These are phyloP conservation scores for Kwoniella newhampshirensis DNA, from an alignment of 768 basidiomycete species.

Conservation along the genomic window DNA sequence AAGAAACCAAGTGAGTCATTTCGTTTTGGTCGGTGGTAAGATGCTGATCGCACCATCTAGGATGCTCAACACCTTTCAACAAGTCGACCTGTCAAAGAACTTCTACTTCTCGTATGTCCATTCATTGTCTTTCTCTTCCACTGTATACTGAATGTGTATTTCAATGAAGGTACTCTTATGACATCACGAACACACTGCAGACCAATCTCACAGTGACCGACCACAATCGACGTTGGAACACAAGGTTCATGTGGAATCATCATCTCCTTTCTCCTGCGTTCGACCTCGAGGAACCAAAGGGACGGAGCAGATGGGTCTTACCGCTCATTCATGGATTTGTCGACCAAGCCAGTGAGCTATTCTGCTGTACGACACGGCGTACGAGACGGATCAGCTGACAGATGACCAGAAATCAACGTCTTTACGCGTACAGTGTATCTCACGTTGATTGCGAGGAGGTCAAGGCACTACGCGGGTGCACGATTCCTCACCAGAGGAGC, in stretches of 20 bases:
- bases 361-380: background rate
- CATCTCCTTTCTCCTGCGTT: conserved; percentile 77
- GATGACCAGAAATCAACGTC: conserved; percentile 73
- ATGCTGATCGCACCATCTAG: conserved; percentile 46
- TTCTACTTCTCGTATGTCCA: conserved; percentile 85
- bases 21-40: background rate
- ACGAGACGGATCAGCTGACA: background rate
- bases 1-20: conserved; percentile 65
- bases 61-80: conserved; percentile 85
- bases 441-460: conserved; percentile 90
- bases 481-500: conserved; percentile 91
- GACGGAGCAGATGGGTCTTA: conserved; percentile 72
- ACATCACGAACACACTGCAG: conserved; percentile 93
- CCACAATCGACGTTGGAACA: conserved; percentile 63
- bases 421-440: conserved; percentile 87
- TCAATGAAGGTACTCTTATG: conserved; percentile 86
- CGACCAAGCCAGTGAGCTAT: conserved; percentile 87
- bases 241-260: conserved; percentile 93
- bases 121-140: background rate
- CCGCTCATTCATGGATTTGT: conserved; percentile 94
- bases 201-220: conserved; percentile 67
- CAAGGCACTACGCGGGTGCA: conserved; percentile 92
- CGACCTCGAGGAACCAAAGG: conserved; percentile 51
- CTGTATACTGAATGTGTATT: background rate
- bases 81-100: conserved; percentile 97